phyloP scores from a whole-genome alignment of 2,329 filamentous ascomycete genomes.

The Penicillium sclerotigenum region DNA sequence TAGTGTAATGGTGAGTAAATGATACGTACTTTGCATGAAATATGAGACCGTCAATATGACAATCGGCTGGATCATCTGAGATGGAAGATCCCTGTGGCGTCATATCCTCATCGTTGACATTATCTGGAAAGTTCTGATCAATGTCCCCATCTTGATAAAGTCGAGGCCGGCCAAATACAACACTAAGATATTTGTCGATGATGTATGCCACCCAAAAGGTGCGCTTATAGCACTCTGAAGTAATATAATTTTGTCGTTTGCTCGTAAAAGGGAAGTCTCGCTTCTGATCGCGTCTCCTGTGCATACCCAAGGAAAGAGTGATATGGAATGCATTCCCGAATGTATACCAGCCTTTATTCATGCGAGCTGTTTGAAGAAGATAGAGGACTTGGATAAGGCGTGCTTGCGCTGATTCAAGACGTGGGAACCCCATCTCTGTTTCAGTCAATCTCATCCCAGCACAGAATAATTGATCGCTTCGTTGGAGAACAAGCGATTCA shows the following conservation, averaged over 20 bases:
- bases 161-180: constrained; percentile 55
- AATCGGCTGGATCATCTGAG: constrained; percentile 24
- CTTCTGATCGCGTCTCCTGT: constrained; percentile 16
- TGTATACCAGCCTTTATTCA: constrained; percentile 50
- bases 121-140: constrained; percentile 53
- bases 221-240: constrained; percentile 48
- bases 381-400: constrained; percentile 46
- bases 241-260: constrained; percentile 22
- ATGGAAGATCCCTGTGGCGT: constrained; percentile 35
- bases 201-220: constrained; percentile 59
- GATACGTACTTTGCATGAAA: constrained; percentile 40
- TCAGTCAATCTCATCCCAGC: constrained; percentile 34
- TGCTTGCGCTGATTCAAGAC: constrained; percentile 44
- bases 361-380: constrained; percentile 45
- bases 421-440: constrained; percentile 39
- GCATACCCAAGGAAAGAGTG: constrained; percentile 29
- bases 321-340: constrained; percentile 47
- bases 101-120: constrained; percentile 54
- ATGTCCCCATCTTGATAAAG: constrained; percentile 60
- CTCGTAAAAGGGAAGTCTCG: constrained; percentile 13
- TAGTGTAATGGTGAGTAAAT: background rate
- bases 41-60: constrained; percentile 36
- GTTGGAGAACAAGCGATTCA: background rate
- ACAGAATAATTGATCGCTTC: constrained; percentile 14
- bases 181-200: constrained; percentile 57